Evolutionary conservation across 2,329 filamentous ascomycete genomes (phyloP).

Genomic region (Cladosporium sp.): DNA sequence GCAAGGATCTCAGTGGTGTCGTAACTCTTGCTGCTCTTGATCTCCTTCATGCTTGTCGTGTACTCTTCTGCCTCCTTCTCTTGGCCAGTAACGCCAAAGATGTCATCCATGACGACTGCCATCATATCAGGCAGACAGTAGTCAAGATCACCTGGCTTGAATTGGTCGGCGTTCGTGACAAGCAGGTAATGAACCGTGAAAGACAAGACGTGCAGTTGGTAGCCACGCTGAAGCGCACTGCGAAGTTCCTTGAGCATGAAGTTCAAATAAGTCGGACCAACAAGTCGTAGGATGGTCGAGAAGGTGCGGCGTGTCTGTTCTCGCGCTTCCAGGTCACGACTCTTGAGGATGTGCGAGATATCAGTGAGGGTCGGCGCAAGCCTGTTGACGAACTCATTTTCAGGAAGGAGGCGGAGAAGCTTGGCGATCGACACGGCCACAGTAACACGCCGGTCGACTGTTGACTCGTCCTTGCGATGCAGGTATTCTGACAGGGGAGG

Average conservation of each 20-base stretch:
- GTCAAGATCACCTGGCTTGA: conserved; percentile 79
- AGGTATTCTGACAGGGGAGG: conserved; percentile 79
- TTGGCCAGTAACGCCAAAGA: conserved; percentile 86
- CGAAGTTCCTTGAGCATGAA: conserved; percentile 92
- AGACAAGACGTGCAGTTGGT: conserved; percentile 90
- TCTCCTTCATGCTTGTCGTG: conserved; percentile 91
- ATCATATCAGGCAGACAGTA: conserved; percentile 79
- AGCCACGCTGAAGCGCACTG: conserved; percentile 76
- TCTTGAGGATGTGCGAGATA: conserved; percentile 87
- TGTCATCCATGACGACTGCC: conserved; percentile 91
- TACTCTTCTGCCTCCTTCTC: conserved; percentile 98
- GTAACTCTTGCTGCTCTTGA: conserved; percentile 97
- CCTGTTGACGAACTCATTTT: conserved; percentile 65
- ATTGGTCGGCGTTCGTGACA: conserved; percentile 66
- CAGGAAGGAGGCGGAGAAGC: conserved; percentile 74
- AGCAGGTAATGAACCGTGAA: conserved; percentile 93
- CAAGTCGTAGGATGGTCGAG: conserved; percentile 72
- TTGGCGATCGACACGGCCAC: conserved; percentile 87
- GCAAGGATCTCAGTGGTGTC: conserved; percentile 95
- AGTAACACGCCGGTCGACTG: conserved; percentile 87
- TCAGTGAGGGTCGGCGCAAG: conserved; percentile 84
- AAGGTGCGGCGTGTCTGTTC: conserved; percentile 89
- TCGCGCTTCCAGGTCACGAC: conserved; percentile 79
- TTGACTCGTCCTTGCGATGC: conserved; percentile 90
- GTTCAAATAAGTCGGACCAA: conserved; percentile 79